Evolutionary conservation across 169 alveolate genomes (phyloP), one percentile per base, ranked within the genome.

Genomic region (Eimeria necatrix): DNA sequence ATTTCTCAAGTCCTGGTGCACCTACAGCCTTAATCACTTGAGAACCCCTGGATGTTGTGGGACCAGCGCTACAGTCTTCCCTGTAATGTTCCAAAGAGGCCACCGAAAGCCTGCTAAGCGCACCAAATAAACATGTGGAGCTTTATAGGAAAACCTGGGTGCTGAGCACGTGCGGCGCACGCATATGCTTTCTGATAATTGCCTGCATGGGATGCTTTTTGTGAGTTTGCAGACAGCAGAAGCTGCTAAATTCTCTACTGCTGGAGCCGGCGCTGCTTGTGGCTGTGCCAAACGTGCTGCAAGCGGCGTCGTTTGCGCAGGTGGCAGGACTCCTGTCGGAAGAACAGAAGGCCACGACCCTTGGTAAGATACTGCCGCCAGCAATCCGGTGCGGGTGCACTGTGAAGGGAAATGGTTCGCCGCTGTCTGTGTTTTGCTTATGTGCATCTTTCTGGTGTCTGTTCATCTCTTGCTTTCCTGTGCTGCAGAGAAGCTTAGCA

Each of bases 191-290:
- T 56, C 68, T 56, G 22, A 56, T 18, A 10, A n/a, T 8, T 52
- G 56, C 51, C 2, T 12, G 16, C 56, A 41, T 10, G 85, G 59
- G 56, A 7, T 74, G 51, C 2, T 32, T 74, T 3, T 74, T 22
- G 85, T 20, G 56, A 10, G n/a, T 74, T 22, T 64, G 0, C 68
- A 86, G 93, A 1, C 93, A 86, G 68, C 81, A 60, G 84, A 73
- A 86, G 48, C 9, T 86, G 59, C 83, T 86, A 7, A 60, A 64
- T 68, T 22, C 64, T 46, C 48, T 86, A n/a, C 16, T 86, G 71
- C 83, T 86, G 46, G 81, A 73, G 9, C 93, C 93, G 68, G 26
- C 70, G 70, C 61, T 74, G 22, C 49, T 86, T 46, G 93, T 86
- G 81, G n/a, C 81, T 41, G 68, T 26, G 7, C 93, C 93, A n/a